Base-by-base conservation (phyloP, 768 basidiomycete genomes). In the Russula emetica region DNA sequence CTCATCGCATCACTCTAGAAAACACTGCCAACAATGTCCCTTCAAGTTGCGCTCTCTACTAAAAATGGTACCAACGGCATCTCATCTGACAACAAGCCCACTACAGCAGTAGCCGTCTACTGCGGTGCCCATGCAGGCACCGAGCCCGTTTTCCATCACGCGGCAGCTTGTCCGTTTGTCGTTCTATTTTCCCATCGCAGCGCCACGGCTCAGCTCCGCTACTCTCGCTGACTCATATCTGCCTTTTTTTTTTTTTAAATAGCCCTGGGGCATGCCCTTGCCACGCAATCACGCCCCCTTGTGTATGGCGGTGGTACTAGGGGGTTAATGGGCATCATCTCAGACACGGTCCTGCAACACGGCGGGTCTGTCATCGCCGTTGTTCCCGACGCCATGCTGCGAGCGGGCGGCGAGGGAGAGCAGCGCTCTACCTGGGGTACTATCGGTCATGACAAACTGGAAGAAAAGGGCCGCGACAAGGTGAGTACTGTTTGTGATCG, bases 291-390 rank as follows among this genome's bases (percentile, higher is more conserved):
- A 0, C 78, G 86, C 3, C 82, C 85, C 4, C 79, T 97, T 16
- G 82, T 98, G 2, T 98, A 97, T 71, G 94, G 94, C 2, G 94
- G 94, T 8, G 94, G 93, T 0, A 78, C 80, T 22, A 78, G 79
- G 49, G 94, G 94, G 1, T 79, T 96, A 66, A 97, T 97, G 94
- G 94, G 94, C 66, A 73, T 82, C 52, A 85, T 94, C 10, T 89
- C 91, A 0, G 76, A 78, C 14, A 76, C 88, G 0, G 87, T 82
- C 0, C 76, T 90, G 9, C 78, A 86, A 63, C 76, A 77, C 3
- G 88, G 88, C 10, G 92, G 93, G 1, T 76, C 80, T 47, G 90
- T 89, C 28, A 88, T 83, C 5, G 94, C 94, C 4, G 77, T 98
- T 50, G 77, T 91, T 30, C 94, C 94, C 0, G 80, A 78, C 44